Evolutionary conservation across 192 early-diverging fungal genomes (phyloP), one percentile per base, ranked within the genome.

Genomic region (Coemansia sp.): DNA sequence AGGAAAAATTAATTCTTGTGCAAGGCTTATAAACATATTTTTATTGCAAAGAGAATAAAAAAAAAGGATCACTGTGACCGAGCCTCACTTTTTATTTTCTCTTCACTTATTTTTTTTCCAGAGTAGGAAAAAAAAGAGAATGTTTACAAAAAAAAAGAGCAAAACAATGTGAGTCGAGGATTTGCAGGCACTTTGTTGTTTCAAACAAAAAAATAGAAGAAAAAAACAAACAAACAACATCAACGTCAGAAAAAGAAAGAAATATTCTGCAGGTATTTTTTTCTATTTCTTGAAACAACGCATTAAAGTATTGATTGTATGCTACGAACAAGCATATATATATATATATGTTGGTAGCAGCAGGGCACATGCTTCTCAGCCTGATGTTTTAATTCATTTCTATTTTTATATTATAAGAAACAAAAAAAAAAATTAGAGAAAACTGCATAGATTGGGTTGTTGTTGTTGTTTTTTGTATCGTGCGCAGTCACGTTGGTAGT

Each of bases 131-230:
- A 22, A 8, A 56, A 22, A 5, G 32, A 28, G 4, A 11, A 56
- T 56, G 54, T 56, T 8, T 33, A 56, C 20, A 56, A 15, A 53
- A 53, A 18, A 53, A 53, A 53, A 53, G 15, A 53, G 17, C 5
- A 12, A 53, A 56, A 56, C 54, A 56, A 60, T 60, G 58, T 37
- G 36, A 51, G 9, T 56, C 28, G 28, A 56, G 33, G 28, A 56
- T 48, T 34, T 37, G 36, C 28, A 60, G 15, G 0, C 36, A 60
- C 36, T 37, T 60, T 60, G 9, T 58, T 60, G 45, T 28, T 55
- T 8, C 53, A 55, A 55, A 48, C 45, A 48, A 48, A 48, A 48
- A 48, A 17, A 48, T 7, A 9, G 45, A 9, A 48, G 45, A 9
- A 48, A 7, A 48, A 48, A 48, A 48, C 15, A 48, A 48, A 48